These are phyloP conservation scores for Hypomyces rosellus DNA, from an alignment of 2,329 filamentous ascomycete genomes.

Conservation along the genomic window DNA sequence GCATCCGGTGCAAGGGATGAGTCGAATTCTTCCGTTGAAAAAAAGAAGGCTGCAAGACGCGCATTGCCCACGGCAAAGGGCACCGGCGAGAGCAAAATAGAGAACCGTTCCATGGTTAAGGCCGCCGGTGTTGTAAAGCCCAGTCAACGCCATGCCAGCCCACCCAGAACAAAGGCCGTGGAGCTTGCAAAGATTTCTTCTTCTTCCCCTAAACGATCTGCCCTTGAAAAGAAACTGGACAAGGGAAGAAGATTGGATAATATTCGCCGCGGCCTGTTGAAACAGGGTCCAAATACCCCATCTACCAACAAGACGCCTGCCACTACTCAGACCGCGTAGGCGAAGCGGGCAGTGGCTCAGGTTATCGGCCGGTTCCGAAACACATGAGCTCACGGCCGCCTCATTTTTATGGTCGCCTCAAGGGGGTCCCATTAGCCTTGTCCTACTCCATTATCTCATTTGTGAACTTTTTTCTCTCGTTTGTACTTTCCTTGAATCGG, in stretches of 20 bases:
- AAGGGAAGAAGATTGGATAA: not conserved
- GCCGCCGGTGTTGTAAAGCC: not conserved
- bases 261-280: not conserved
- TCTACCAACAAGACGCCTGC: constrained; percentile 2
- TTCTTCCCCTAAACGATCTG: not conserved
- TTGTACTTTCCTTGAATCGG: not conserved
- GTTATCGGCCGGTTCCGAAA: constrained; percentile 12
- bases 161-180: not conserved
- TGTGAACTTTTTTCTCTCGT: constrained; percentile 3
- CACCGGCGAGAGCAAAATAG: not conserved
- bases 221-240: constrained; percentile 6
- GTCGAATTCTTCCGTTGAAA: not conserved
- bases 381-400: not conserved
- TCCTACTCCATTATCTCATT: constrained; percentile 10
- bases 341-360: constrained; percentile 12
- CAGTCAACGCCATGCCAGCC: not conserved
- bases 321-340: constrained; percentile 5
- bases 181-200: not conserved
- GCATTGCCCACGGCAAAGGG: not conserved
- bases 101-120: not conserved
- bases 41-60: not conserved
- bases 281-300: not conserved
- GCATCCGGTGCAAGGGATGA: not conserved
- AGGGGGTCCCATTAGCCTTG: not conserved
- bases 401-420: too few species aligned